A percentile compares a stretch with the other conserved stretches of the same genome.
phyloP scores from a whole-genome alignment of 257 asterid species.

The Capsicum rhomboideum region DNA sequence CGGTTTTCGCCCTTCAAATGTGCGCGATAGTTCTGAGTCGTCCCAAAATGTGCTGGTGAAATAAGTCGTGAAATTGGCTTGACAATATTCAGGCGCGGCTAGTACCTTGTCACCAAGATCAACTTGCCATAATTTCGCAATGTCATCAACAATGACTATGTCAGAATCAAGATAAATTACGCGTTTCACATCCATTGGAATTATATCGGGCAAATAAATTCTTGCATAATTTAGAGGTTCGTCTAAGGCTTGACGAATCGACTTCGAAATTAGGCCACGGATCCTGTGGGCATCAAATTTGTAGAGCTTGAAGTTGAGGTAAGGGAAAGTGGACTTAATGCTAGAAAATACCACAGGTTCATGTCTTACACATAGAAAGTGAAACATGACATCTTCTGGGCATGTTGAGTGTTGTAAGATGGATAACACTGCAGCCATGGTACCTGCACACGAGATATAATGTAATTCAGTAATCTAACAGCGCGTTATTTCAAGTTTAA shows the following conservation, averaged over 20 bases:
- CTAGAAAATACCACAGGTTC: conserved; percentile 13
- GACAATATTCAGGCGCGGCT: conserved; percentile 33
- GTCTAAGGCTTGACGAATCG: conserved; percentile 35
- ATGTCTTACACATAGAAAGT: conserved; percentile 16
- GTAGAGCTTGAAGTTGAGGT: conserved; percentile 27
- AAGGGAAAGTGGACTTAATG: conserved; percentile 33
- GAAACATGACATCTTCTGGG: conserved; percentile 34
- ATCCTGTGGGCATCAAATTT: conserved; percentile 19
- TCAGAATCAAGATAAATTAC: conserved; percentile 32
- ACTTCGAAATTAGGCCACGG: conserved; percentile 23
- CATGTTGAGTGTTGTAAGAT: conserved; percentile 39
- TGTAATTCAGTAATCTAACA: too few species aligned
- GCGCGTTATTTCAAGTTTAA: too few species aligned
- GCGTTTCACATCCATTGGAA: conserved; percentile 18
- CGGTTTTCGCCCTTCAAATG: conserved; percentile 25
- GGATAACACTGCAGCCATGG: conserved; percentile 32
- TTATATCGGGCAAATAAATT: conserved; percentile 12
- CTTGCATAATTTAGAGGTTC: conserved; percentile 31
- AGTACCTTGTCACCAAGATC: conserved; percentile 13
- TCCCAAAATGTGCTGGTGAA: conserved; percentile 27
- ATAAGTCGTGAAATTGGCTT: conserved; percentile 25
- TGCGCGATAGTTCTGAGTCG: neutral
- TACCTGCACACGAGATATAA: conserved; percentile 10
- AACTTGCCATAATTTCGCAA: conserved; percentile 23
- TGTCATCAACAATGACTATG: conserved; percentile 25